These are phyloP conservation scores for Sugiyamaella castrensis DNA, from an alignment of 1,139 yeast genomes.

Conservation along the genomic window DNA sequence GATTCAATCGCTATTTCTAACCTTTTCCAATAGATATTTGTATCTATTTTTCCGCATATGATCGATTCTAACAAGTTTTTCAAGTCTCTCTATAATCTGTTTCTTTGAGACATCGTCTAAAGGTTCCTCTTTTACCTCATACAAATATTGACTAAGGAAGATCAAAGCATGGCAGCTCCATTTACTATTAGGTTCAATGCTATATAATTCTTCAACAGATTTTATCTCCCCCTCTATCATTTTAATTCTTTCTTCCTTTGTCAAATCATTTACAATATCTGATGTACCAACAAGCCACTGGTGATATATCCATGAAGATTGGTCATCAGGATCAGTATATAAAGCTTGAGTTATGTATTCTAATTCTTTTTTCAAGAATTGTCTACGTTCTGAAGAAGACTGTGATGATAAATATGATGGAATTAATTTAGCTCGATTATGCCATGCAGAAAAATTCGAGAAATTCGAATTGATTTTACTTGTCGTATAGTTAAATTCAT, in stretches of 20 bases:
- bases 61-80: slow-evolving; percentile 55
- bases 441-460: slow-evolving; percentile 96
- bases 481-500: slow-evolving; percentile 77
- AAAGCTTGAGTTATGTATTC: slow-evolving; percentile 75
- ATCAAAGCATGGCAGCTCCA: slow-evolving; percentile 40
- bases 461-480: slow-evolving; percentile 74
- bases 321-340: slow-evolving; percentile 91
- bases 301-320: slow-evolving; percentile 87
- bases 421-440: slow-evolving; percentile 73
- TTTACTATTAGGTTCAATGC: slow-evolving; percentile 40
- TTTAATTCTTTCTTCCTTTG: slow-evolving; percentile 22
- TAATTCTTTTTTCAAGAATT: slow-evolving; percentile 56
- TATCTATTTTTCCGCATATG: slow-evolving; percentile 57
- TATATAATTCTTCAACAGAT: slow-evolving; percentile 37
- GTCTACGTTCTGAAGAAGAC: slow-evolving; percentile 34
- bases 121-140: slow-evolving; percentile 17
- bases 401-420: slow-evolving; percentile 45
- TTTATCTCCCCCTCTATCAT: slow-evolving; percentile 34
- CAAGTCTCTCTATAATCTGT: slow-evolving; percentile 34
- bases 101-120: slow-evolving; percentile 25
- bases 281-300: slow-evolving; percentile 72
- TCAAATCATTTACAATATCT: slow-evolving; percentile 38
- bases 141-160: slow-evolving; percentile 24
- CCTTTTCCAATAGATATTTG: slow-evolving; percentile 11
- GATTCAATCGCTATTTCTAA: background rate